A percentile compares a stretch with the other conserved stretches of the same genome.
These are phyloP conservation scores for Candida hispaniensis DNA, from an alignment of 805 yeast genomes.

Conservation along the genomic window DNA sequence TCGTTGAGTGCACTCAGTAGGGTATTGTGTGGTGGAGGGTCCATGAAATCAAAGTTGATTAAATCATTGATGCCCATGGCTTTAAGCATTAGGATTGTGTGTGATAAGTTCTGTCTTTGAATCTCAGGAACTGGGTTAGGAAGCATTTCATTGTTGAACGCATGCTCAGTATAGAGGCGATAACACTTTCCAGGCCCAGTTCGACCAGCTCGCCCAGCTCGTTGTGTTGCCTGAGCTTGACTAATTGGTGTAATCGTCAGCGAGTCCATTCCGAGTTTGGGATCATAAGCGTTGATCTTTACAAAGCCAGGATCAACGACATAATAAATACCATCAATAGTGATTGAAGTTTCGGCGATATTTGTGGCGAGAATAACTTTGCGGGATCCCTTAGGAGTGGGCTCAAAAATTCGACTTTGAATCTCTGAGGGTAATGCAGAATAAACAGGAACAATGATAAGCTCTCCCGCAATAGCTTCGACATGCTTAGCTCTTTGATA, in stretches of 20 bases:
- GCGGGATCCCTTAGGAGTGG: slow-evolving; percentile 66
- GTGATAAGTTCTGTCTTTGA: slow-evolving; percentile 67
- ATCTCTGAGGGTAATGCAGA: slow-evolving; percentile 81
- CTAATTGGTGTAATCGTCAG: slow-evolving; percentile 82
- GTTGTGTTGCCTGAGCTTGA: slow-evolving; percentile 88
- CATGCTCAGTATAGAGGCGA: slow-evolving; percentile 74
- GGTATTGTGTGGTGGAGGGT: slow-evolving; percentile 68
- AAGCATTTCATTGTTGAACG: slow-evolving; percentile 67
- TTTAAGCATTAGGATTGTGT: slow-evolving; percentile 63
- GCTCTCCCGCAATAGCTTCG: slow-evolving; percentile 46
- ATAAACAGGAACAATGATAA: slow-evolving; percentile 77
- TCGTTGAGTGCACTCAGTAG: slow-evolving; percentile 68
- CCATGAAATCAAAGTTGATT: slow-evolving; percentile 79
- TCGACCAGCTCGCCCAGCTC: slow-evolving; percentile 98
- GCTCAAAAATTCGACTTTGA: slow-evolving; percentile 74
- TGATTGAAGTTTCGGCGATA: slow-evolving; percentile 93
- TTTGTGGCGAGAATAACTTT: slow-evolving; percentile 92
- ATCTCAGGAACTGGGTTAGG: slow-evolving; percentile 84
- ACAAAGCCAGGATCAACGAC: slow-evolving; percentile 95
- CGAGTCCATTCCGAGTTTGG: slow-evolving; percentile 80
- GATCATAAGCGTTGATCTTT: slow-evolving; percentile 82
- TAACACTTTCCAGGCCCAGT: slow-evolving; percentile 95
- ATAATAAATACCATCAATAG: slow-evolving; percentile 89
- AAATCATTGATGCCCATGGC: slow-evolving; percentile 81
- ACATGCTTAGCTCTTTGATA: slow-evolving; percentile 54